Base-by-base conservation (phyloP, 1,139 yeast genomes). In the Ogataea hybrid region DNA sequence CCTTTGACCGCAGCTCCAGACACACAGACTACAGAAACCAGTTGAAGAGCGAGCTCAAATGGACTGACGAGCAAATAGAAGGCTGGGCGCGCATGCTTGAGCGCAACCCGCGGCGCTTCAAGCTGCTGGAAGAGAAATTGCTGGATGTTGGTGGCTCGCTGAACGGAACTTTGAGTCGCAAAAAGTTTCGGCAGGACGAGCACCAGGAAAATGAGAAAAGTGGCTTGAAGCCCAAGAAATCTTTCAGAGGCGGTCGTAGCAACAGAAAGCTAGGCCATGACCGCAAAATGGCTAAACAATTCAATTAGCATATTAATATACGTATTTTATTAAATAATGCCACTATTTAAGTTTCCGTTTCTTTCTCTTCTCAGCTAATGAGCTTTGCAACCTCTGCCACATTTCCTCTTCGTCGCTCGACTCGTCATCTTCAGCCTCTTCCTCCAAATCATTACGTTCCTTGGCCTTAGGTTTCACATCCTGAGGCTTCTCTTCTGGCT, bases 51-150 rank as follows among this genome's bases (percentile, higher is more conserved):
- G 65, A 67, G 28, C 75, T 82, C 0, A 69, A 69, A 1, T 86
- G 95, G 96, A 70, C 89, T 0, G 92, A 89, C 60, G 96, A 87
- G 57, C 95, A 88, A 60, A 77, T 90, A 35, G 97, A 90, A 67
- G 96, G 96, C 0, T 90, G 97, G 97, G 83, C 84, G 1, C 67
- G 84, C 46, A 84, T 85, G 83, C 61, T 89, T 25, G 72, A 76
- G 37, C 77, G 76, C 51, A 77, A 81, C 35, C 89, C 94, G 0
- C 66, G 71, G 39, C 68, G 85, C 45, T 81, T 73, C 48, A 73
- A 73, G 49, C 47, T 77, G 6, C 59, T 85, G 43, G 95, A 85
- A 54, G 85, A 81, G 42, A 74, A 75, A 51, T 66, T 73, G 68
- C 73, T 79, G 43, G 69, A 62, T 35, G 69, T 70, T 8, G 75